Percentiles rank a stretch among this genome's conserved stretches.
phyloP scores from a whole-genome alignment of 495 filamentous ascomycete species.

The Penicillium crystallinum region DNA sequence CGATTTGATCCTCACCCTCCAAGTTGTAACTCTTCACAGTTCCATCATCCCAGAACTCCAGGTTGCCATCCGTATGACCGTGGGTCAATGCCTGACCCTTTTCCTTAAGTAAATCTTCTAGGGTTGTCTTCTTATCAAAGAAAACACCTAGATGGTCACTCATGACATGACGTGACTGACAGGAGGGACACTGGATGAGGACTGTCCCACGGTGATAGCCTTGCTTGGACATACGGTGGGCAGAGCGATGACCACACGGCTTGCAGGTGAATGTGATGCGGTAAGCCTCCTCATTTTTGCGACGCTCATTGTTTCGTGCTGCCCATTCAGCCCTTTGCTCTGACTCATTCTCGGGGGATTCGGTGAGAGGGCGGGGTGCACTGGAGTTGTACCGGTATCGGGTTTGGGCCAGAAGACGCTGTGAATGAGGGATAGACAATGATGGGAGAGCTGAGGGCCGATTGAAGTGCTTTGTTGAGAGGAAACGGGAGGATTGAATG shows the following conservation, averaged over 20 bases:
- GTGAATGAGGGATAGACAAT: not conserved
- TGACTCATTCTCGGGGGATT: conserved; percentile 15
- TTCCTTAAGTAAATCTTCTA: conserved; percentile 34
- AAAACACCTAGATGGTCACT: conserved; percentile 71
- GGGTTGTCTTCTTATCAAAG: conserved; percentile 34
- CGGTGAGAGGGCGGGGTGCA: conserved; percentile 27
- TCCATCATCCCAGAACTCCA: conserved; percentile 68
- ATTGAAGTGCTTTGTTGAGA: conserved; percentile 10
- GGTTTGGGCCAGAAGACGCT: conserved; percentile 2
- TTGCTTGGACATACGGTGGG: conserved; percentile 80
- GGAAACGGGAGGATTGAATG: conserved; percentile 9
- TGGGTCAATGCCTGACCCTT: conserved; percentile 30
- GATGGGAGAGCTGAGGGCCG: conserved; percentile 1
- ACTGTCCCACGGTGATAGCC: conserved; percentile 88
- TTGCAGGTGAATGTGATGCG: conserved; percentile 87
- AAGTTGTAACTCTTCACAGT: conserved; percentile 24
- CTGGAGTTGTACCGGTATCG: conserved; percentile 29
- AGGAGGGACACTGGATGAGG: conserved; percentile 78
- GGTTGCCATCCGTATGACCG: conserved; percentile 46
- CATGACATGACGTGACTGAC: conserved; percentile 83
- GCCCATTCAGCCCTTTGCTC: conserved; percentile 28
- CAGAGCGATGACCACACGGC: conserved; percentile 69
- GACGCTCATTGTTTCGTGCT: conserved; percentile 29
- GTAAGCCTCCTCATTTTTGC: conserved; percentile 63
- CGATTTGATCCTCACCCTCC: conserved; percentile 9